phyloP scores from a whole-genome alignment of 495 filamentous ascomycete species.

The Tuber calosporum region DNA sequence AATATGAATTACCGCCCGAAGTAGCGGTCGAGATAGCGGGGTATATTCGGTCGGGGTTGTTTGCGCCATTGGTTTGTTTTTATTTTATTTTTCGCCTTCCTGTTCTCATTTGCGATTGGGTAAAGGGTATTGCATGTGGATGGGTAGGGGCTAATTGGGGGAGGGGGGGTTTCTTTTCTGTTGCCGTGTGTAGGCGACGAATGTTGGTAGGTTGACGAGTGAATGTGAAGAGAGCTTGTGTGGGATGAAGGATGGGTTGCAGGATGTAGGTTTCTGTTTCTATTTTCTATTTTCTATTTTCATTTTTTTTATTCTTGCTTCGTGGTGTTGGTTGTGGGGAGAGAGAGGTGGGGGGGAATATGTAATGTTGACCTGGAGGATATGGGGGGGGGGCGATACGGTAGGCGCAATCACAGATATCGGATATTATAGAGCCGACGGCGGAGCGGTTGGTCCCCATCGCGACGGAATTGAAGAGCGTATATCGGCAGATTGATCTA shows the following conservation, averaged over 20 bases:
- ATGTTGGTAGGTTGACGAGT: not conserved
- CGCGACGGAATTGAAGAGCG: slow-evolving; percentile 36
- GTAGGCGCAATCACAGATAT: slow-evolving; percentile 39
- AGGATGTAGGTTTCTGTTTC: not conserved
- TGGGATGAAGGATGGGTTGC: not conserved
- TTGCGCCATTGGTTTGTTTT: slow-evolving; percentile 35
- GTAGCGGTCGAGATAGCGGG: slow-evolving; percentile 39
- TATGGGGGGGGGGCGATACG: not conserved
- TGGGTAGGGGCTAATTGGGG: not conserved
- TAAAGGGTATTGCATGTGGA: too few relatives aligned
- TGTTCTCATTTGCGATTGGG: not conserved
- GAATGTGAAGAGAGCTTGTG: not conserved
- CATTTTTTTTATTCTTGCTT: not conserved
- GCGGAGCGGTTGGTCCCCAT: slow-evolving; percentile 39
- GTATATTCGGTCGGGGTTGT: slow-evolving; percentile 38
- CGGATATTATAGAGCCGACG: slow-evolving; percentile 38
- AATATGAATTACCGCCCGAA: slow-evolving; percentile 30
- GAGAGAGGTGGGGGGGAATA: not conserved
- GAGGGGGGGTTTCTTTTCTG: too few relatives aligned
- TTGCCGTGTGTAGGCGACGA: not conserved
- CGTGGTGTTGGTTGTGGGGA: not conserved
- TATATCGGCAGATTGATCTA: slow-evolving; percentile 40
- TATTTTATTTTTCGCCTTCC: not conserved
- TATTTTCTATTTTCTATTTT: too few relatives aligned
- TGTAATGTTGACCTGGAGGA: not conserved